Conservation (phyloP, 805 yeast species). For the Henningerozyma blattae region DNA sequence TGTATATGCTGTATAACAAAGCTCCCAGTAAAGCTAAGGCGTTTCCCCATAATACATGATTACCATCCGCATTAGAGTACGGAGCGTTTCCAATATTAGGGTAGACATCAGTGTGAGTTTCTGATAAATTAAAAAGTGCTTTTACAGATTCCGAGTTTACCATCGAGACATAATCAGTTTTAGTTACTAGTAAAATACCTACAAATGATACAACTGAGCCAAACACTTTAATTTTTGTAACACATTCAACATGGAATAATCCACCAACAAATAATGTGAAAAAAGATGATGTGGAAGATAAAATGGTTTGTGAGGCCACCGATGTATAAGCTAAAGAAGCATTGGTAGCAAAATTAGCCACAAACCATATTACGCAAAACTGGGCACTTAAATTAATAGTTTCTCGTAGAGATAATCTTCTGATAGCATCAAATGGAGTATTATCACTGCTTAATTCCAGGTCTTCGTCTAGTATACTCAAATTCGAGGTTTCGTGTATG, state of each 20-base stretch:
- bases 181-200: constrained; percentile 75
- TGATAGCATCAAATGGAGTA: not conserved
- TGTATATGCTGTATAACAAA: constrained; percentile 79
- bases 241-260: constrained; percentile 53
- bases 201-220: constrained; percentile 62
- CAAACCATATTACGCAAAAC: constrained; percentile 81
- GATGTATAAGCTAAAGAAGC: constrained; percentile 80
- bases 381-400: constrained; percentile 67
- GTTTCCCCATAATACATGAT: constrained; percentile 52
- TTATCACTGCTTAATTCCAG: not conserved
- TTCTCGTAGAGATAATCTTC: constrained; percentile 32
- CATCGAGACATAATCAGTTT: constrained; percentile 38
- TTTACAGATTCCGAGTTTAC: constrained; percentile 8
- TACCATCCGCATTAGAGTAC: constrained; percentile 8
- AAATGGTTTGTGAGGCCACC: constrained; percentile 87
- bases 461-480: not conserved
- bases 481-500: not conserved
- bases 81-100: constrained; percentile 1
- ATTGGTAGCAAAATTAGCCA: constrained; percentile 81
- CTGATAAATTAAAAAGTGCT: constrained; percentile 2
- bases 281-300: constrained; percentile 86
- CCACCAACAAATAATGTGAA: constrained; percentile 82
- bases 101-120: not conserved
- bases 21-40: constrained; percentile 75
- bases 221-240: constrained; percentile 49